These are phyloP conservation scores for Suhomyces anneliseae DNA, from an alignment of 1,139 yeast species.

Conservation along the genomic window DNA sequence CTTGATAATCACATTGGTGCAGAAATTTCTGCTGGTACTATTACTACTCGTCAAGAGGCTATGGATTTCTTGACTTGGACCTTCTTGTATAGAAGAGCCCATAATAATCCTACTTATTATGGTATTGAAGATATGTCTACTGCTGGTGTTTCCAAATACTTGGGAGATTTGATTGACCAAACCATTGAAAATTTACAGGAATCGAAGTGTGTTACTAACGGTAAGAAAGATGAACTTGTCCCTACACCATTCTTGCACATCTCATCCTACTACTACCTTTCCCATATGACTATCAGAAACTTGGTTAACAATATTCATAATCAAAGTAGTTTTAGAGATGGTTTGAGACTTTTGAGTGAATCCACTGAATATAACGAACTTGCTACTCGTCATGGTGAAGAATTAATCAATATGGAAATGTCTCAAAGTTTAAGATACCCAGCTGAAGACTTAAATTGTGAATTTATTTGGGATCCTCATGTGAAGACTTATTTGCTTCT, in stretches of 20 bases:
- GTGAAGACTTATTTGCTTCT: constrained; percentile 82
- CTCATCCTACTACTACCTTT: constrained; percentile 88
- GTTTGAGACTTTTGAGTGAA: constrained; percentile 68
- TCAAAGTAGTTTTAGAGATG: constrained; percentile 61
- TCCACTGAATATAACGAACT: constrained; percentile 91
- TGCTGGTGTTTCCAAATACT: constrained; percentile 67
- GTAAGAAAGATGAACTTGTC: constrained; percentile 50
- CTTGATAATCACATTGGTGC: constrained; percentile 96
- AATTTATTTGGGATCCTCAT: constrained; percentile 93
- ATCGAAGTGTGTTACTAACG: constrained; percentile 65
- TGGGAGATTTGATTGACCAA: constrained; percentile 69
- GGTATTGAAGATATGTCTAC: constrained; percentile 73
- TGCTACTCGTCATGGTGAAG: constrained; percentile 95
- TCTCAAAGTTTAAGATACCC: constrained; percentile 79
- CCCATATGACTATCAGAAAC: constrained; percentile 83
- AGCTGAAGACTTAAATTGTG: constrained; percentile 62
- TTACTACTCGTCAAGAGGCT: constrained; percentile 80
- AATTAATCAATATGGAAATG: constrained; percentile 85
- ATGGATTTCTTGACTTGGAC: constrained; percentile 95
- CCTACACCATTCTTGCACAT: constrained; percentile 85
- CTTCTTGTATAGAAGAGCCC: constrained; percentile 87
- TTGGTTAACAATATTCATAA: constrained; percentile 54
- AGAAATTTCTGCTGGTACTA: constrained; percentile 87
- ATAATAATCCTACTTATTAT: constrained; percentile 93
- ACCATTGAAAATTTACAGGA: constrained; percentile 67